Conservation (phyloP, 345 rosid species). For the Schrenkiella parvula region DNA sequence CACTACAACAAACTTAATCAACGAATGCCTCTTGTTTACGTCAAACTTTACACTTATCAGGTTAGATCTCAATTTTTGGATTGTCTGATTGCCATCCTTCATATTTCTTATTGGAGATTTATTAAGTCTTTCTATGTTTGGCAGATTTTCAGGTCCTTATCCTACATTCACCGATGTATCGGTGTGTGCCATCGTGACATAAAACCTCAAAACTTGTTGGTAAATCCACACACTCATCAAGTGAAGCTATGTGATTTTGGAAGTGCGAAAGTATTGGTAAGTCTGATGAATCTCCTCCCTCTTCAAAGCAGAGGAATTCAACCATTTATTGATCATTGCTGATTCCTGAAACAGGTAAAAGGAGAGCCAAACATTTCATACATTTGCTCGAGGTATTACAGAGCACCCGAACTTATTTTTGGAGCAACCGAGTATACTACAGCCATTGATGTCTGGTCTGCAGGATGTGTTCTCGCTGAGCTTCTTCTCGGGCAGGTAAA, state of each 20-base stretch:
- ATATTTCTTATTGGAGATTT: neutral
- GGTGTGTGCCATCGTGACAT: constrained; percentile 96
- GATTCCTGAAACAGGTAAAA: constrained; percentile 56
- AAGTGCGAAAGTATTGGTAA: constrained; percentile 95
- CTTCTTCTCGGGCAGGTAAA: constrained; percentile 88
- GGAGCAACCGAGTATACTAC: constrained; percentile 97
- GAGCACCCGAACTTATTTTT: constrained; percentile 97
- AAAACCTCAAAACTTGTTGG: constrained; percentile 96
- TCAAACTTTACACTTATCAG: constrained; percentile 91
- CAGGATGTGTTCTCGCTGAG: constrained; percentile 95
- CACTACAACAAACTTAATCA: constrained; percentile 90
- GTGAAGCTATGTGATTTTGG: constrained; percentile 94
- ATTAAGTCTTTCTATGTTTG: constrained; percentile 1
- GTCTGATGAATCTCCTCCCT: constrained; percentile 21
- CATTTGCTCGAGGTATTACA: constrained; percentile 95
- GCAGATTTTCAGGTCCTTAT: constrained; percentile 89
- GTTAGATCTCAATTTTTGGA: constrained; percentile 25
- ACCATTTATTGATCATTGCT: neutral
- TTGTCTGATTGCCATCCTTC: neutral
- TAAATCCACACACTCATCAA: constrained; percentile 97
- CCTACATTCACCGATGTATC: constrained; percentile 80
- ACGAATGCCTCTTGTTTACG: constrained; percentile 85
- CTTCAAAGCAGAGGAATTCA: neutral
- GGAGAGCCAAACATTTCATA: constrained; percentile 97
- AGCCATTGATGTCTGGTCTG: constrained; percentile 98